Evolutionary conservation across 495 filamentous ascomycete species (phyloP), one percentile per base, ranked within the genome.

Genomic region (Apiosordaria backusii): DNA sequence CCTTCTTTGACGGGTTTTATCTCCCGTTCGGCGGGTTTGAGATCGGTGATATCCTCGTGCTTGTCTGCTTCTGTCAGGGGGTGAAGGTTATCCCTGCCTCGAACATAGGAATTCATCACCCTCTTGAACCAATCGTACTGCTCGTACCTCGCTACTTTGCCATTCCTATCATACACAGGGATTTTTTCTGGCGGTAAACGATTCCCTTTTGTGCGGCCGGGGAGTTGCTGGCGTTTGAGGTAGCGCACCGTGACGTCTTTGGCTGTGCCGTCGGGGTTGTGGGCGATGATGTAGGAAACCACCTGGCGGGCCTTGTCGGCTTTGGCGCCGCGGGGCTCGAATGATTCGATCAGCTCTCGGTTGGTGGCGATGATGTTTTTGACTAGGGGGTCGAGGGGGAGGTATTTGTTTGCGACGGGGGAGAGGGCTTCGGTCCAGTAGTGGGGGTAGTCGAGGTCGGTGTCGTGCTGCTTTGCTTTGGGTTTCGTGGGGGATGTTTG

Each of bases 161-260:
- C 89, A 53, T 84, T 81, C 9, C 78, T 81, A 68, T 93, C 86
- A 74, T 93, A 89, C 21, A 97, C 74, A 0, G 93, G 89, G 3
- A 95, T 78, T 70, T 93, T 95, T 68, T 93, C 90, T 9, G 86
- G 73, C 0, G 89, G 84, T 60, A 97, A 79, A 16, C 96, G 86
- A 70, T 88, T 84, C 2, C 94, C 93, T 71, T 97, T 98, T 9
- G 96, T 95, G 65, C 92, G 91, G 4, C 96, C 92, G 3, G 95
- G 95, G 80, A 92, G 90, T 50, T 86, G 85, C 60, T 90, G 91
- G 21, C 89, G 85, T 68, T 90, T 92, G 6, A 98, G 87, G 76
- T 99, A 98, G 16, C 94, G 87, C 4, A 92, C 89, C 0, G 95
- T 98, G 50, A 99, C 91, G 72, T 98, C 95, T 77, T 97, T 98